Conservation (phyloP, 148 eudicot genomes). For the Diospyros kaki region DNA sequence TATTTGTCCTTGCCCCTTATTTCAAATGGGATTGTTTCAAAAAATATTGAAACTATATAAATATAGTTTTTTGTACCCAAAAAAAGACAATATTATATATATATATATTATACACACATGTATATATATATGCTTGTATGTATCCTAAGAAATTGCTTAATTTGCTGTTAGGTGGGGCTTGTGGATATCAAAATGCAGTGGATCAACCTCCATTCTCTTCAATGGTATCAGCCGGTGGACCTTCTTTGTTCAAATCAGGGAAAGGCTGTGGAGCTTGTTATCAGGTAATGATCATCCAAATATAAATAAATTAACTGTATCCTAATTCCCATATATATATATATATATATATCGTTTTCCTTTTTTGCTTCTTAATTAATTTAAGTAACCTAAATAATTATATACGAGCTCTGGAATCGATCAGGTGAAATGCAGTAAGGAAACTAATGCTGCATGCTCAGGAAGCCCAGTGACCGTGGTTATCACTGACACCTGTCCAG, state of each 20-base stretch:
- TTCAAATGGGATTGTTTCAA: no score
- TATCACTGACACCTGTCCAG: constrained; percentile 70
- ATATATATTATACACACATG: no score
- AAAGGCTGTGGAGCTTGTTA: constrained; percentile 81
- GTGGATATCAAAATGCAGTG: constrained; percentile 63
- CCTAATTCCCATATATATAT: background rate
- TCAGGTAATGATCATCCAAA: constrained; percentile 30
- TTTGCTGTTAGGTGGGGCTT: constrained; percentile 59
- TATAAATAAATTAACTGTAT: background rate
- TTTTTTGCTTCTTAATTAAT: no score
- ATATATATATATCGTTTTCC: background rate
- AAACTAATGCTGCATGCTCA: constrained; percentile 49
- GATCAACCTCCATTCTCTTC: constrained; percentile 50
- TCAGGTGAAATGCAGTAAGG: constrained; percentile 54
- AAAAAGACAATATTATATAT: no score
- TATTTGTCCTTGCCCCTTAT: no score
- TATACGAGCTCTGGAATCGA: no score
- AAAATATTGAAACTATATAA: no score
- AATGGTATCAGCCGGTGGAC: constrained; percentile 58
- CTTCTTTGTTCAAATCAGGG: constrained; percentile 50
- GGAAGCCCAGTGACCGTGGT: constrained; percentile 57
- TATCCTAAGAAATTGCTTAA: no score
- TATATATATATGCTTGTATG: no score
- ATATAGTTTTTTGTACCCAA: no score
- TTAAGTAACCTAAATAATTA: no score